Base-by-base conservation (phyloP, 768 basidiomycete species). In the Candolleomyces efflorescens region DNA sequence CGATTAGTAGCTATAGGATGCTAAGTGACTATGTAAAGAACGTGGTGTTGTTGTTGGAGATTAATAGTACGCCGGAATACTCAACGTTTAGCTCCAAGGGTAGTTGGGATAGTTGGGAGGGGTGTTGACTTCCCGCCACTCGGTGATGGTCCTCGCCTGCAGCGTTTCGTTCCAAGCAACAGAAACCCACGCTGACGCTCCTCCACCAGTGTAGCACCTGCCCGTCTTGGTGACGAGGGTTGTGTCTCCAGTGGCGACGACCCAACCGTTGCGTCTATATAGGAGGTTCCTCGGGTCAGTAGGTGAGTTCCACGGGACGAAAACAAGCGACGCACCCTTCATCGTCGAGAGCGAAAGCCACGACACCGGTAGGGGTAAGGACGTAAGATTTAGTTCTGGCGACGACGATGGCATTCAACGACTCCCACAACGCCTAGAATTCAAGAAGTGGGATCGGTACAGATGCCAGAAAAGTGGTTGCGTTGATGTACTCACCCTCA, bases 61-160 rank as follows among this genome's bases (percentile, higher is more conserved):
- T n/a, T n/a, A n/a, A n/a, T 32, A 32, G 32, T 32, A 32, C 6
- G 2, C 11, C 32, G n/a, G n/a, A n/a, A n/a, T n/a, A n/a, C n/a
- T n/a, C 11, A 32, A 32, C 32, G 32, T 7, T 32, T 11, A 32
- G 39, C 23, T 54, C 54, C 54, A 55, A 17, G 54, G 54, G n/a
- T 55, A 55, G 44, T 55, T 46, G 10, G 54, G 54, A 26, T 32
- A 55, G 37, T 55, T 55, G 13, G 54, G 54, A 27, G 54, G 54
- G 13, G 54, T 55, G 54, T 47, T 55, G n/a, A 55, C 43, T 26
- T 55, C 54, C n/a, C 12, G 46, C 43, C 41, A 55, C 24, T 47
- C 54, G 5, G 44, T 36, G n/a, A 55, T 47, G 26, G 26, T 18
- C 24, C 54, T 41, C 43, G 44, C 20, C 26, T 55, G 22, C 7